Conservation (phyloP, 2,329 filamentous ascomycete genomes). For the Talaromyces pinophilus region DNA sequence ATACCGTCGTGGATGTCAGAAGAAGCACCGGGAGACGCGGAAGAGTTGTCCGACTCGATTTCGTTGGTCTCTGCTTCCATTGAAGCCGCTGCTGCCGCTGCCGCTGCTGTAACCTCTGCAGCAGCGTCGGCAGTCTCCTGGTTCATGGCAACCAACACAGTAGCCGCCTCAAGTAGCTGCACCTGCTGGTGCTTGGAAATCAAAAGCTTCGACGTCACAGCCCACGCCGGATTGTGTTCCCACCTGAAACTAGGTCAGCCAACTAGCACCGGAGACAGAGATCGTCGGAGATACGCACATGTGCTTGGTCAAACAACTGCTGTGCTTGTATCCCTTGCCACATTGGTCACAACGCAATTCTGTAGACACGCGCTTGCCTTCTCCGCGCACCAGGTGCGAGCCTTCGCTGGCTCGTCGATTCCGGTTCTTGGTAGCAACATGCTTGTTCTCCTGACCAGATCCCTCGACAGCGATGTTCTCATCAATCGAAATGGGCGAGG, state of each 20-base stretch:
- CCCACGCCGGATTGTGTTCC: slow-evolving; percentile 99
- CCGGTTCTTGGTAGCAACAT: slow-evolving; percentile 54
- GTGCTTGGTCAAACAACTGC: slow-evolving; percentile 99
- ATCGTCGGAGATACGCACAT: slow-evolving; percentile 71
- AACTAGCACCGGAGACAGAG: slow-evolving; percentile 46
- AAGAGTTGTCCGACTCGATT: slow-evolving; percentile 77
- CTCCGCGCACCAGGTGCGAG: slow-evolving; percentile 76
- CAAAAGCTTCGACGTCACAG: slow-evolving; percentile 91
- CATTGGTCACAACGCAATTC: slow-evolving; percentile 97
- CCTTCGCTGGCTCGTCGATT: slow-evolving; percentile 77
- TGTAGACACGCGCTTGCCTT: slow-evolving; percentile 73
- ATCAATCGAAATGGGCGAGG: slow-evolving; percentile 37
- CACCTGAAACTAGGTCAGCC: slow-evolving; percentile 64
- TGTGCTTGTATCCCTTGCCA: slow-evolving; percentile 99
- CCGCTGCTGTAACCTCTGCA: slow-evolving; percentile 38
- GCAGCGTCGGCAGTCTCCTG: slow-evolving; percentile 63
- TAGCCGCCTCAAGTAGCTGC: slow-evolving; percentile 92
- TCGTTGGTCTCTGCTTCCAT: slow-evolving; percentile 60
- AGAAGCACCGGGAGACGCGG: slow-evolving; percentile 77
- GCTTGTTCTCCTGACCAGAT: slow-evolving; percentile 51
- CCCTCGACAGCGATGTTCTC: slow-evolving; percentile 45
- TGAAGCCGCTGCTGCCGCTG: slow-evolving; percentile 52
- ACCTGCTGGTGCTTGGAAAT: slow-evolving; percentile 99
- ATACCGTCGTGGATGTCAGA: slow-evolving; percentile 71
- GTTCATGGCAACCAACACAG: slow-evolving; percentile 93